Evolutionary conservation across 2,329 filamentous ascomycete genomes (phyloP).

Genomic region (Aspergillus fumigatus): DNA sequence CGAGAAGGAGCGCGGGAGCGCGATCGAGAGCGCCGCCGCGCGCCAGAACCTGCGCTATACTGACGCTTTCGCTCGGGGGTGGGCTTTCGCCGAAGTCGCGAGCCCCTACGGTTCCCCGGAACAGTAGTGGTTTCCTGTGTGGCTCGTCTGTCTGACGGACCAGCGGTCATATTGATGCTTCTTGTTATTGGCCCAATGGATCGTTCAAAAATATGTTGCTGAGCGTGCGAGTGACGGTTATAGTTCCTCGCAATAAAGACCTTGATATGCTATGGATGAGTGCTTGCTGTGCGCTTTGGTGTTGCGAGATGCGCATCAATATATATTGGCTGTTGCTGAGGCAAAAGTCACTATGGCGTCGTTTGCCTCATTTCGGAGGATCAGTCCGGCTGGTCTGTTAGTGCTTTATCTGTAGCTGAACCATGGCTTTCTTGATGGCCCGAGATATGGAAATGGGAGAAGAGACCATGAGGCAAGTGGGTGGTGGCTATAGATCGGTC

Average conservation of each 20-base stretch:
- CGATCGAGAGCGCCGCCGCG: constrained; percentile 12
- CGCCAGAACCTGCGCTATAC: constrained; percentile 14
- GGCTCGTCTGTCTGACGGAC: constrained; percentile 1
- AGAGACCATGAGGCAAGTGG: neutral
- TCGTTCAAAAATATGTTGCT: too few relatives aligned
- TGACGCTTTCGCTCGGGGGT: constrained; percentile 10
- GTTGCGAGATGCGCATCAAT: neutral
- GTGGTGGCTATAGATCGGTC: neutral
- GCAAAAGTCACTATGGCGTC: neutral
- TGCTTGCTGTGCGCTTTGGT: neutral
- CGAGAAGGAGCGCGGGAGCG: constrained; percentile 6
- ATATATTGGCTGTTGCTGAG: neutral
- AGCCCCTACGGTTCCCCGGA: constrained; percentile 3
- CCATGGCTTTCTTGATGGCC: neutral
- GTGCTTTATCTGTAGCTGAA: constrained; percentile 1
- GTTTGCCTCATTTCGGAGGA: neutral
- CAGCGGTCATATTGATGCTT: neutral
- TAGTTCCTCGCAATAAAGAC: neutral
- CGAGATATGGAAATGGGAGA: neutral
- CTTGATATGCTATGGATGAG: neutral
- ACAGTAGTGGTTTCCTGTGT: constrained; percentile 1
- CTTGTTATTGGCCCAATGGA: neutral
- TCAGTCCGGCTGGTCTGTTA: neutral
- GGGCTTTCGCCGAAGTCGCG: constrained; percentile 12
- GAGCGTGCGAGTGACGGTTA: too few relatives aligned